Evolutionary conservation across 2,329 filamentous ascomycete species (phyloP).

Genomic region (Aspergillus tanneri): DNA sequence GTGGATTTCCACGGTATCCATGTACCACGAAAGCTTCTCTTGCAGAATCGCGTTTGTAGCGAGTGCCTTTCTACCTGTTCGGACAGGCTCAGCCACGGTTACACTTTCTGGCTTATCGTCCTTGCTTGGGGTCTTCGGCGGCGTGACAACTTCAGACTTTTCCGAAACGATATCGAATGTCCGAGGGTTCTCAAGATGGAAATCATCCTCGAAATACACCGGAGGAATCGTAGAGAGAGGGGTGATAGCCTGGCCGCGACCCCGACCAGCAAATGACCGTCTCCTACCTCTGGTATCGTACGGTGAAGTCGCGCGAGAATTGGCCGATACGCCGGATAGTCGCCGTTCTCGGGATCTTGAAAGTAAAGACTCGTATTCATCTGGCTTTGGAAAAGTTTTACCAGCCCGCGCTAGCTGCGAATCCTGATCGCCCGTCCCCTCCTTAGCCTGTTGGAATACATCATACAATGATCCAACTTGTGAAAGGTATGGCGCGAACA

Average conservation of each 20-base stretch:
- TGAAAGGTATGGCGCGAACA: constrained; percentile 79
- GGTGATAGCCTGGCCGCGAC: constrained; percentile 69
- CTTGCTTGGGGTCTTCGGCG: constrained; percentile 54
- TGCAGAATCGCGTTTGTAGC: constrained; percentile 96
- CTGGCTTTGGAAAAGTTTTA: constrained; percentile 44
- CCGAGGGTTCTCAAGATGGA: constrained; percentile 91
- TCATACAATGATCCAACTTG: constrained; percentile 88
- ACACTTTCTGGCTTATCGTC: constrained; percentile 60
- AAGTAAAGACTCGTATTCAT: constrained; percentile 51
- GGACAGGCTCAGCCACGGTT: constrained; percentile 55
- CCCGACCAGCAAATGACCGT: constrained; percentile 53
- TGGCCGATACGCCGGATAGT: constrained; percentile 43
- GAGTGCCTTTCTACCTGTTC: constrained; percentile 70
- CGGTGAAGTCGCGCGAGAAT: constrained; percentile 47
- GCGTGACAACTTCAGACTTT: constrained; percentile 88
- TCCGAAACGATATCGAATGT: constrained; percentile 97
- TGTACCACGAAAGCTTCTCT: constrained; percentile 98
- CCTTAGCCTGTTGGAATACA: constrained; percentile 79
- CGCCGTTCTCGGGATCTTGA: constrained; percentile 46
- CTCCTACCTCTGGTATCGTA: constrained; percentile 49
- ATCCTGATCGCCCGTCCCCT: constrained; percentile 66
- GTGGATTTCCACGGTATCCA: constrained; percentile 98
- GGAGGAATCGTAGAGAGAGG: constrained; percentile 87
- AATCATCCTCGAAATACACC: constrained; percentile 93
- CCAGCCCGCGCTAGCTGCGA: constrained; percentile 48